These are phyloP conservation scores for Erythrobasidium hasegawianum DNA, from an alignment of 1,284 basidiomycete genomes.

Conservation along the genomic window DNA sequence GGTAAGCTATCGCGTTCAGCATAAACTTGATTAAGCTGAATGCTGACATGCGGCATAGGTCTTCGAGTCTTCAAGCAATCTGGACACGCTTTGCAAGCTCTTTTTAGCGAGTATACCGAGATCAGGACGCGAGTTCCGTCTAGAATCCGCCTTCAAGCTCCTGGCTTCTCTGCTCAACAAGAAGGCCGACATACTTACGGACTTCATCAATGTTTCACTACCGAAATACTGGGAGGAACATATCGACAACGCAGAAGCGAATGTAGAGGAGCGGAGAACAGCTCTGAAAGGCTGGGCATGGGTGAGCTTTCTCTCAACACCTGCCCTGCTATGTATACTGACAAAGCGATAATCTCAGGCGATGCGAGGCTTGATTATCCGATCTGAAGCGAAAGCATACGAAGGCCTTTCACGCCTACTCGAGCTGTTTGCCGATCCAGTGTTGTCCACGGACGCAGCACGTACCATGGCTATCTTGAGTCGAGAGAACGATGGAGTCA, in stretches of 20 bases:
- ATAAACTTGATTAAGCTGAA: too few relatives aligned
- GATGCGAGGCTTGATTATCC: slow-evolving; percentile 64
- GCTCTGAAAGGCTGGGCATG: slow-evolving; percentile 66
- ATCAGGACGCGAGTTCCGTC: slow-evolving; percentile 59
- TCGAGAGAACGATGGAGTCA: slow-evolving; percentile 56
- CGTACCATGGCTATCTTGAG: slow-evolving; percentile 65
- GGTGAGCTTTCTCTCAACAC: slow-evolving; percentile 53
- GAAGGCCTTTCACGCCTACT: slow-evolving; percentile 64
- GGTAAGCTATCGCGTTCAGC: too few relatives aligned
- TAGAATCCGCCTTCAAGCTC: slow-evolving; percentile 59
- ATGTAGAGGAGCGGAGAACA: slow-evolving; percentile 53
- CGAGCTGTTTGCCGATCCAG: slow-evolving; percentile 61
- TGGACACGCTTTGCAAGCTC: slow-evolving; percentile 7
- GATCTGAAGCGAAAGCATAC: slow-evolving; percentile 61
- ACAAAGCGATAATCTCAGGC: slow-evolving; percentile 50
- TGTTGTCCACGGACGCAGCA: slow-evolving; percentile 65
- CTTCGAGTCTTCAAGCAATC: slow-evolving; percentile 1
- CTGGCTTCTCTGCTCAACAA: slow-evolving; percentile 73
- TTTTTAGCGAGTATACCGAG: background rate
- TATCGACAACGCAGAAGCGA: slow-evolving; percentile 48
- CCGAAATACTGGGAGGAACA: slow-evolving; percentile 46
- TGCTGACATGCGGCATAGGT: too few relatives aligned
- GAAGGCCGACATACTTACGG: slow-evolving; percentile 56
- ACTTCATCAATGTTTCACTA: slow-evolving; percentile 51
- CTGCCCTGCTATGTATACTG: background rate